phyloP scores from a whole-genome alignment of 1,284 basidiomycete species.

The Cerrena zonata region DNA sequence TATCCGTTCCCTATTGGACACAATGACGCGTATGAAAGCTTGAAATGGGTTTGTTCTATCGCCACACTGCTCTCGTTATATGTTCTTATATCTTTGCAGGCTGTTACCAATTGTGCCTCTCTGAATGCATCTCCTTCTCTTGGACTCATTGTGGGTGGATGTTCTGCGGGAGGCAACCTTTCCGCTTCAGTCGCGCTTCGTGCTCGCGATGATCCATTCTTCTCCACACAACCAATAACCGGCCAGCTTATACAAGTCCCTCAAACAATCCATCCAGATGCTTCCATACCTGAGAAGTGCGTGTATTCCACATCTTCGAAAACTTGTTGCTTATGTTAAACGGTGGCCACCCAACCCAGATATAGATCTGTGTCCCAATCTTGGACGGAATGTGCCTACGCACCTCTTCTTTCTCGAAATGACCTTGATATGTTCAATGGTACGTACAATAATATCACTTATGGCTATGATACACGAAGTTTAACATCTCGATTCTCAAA shows the following conservation, averaged over 20 bases:
- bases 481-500: too few species aligned
- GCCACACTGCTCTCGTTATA: neutral
- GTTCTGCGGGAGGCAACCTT: too few species aligned
- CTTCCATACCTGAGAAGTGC: conserved; percentile 13
- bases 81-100: conserved; percentile 1
- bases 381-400: conserved; percentile 6
- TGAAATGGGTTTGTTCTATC: conserved; percentile 10
- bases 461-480: too few species aligned
- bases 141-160: too few species aligned
- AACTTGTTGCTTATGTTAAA: conserved; percentile 9
- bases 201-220: too few species aligned
- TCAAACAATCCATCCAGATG: conserved; percentile 6
- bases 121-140: too few species aligned
- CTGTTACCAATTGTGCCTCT: conserved; percentile 4
- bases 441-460: too few species aligned
- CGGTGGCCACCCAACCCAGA: conserved; percentile 6
- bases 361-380: conserved; percentile 7
- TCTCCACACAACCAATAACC: conserved; percentile 8
- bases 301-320: neutral
- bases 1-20: too few species aligned
- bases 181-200: too few species aligned
- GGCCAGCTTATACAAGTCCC: conserved; percentile 13
- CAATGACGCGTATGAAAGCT: too few species aligned
- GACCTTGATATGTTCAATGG: neutral
- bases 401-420: conserved; percentile 2